Evolutionary conservation across 2,329 filamentous ascomycete genomes (phyloP), one percentile per base, ranked within the genome.

Genomic region (Blastomyces gilchristii): DNA sequence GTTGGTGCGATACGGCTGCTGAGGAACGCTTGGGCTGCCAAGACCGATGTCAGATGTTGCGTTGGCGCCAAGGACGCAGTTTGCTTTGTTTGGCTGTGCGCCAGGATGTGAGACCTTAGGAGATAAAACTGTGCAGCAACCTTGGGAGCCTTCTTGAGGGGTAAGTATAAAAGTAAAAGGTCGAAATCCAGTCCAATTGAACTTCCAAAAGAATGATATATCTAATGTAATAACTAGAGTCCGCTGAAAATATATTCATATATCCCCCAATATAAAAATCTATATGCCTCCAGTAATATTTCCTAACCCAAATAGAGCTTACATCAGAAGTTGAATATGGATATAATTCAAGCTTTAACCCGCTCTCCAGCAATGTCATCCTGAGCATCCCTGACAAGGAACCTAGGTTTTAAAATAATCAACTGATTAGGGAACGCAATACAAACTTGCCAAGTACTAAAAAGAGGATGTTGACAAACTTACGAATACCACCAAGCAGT

Each of bases 401-500:
- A 97, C 70, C 92, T 96, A 68, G 61, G 12, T 69, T 64, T 67
- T n/a, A 22, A 8, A 28, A 25, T 62, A 65, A 4, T 61, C 28
- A 45, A 34, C 28, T 37, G 52, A 68, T 77, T 60, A 76, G 71
- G 25, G 47, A 58, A 25, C 11, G 68, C 58, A 59, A 28, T 41
- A 68, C 57, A 39, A n/a, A n/a, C 18, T 22, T 31, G 34, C 64
- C 65, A 62, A 61, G 65, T 61, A 52, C n/a, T 41, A n/a, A 16
- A 53, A 25, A 63, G 34, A n/a, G 28, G 53, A 37, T 25, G 22
- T 43, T 16, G 37, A 12, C 43, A 47, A 59, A 86, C 91, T 81
- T 79, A 97, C 92, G 89, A 91, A 76, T 99, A 99, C 90, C 90
- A 97, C 80, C 96, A 83, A 59, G 94, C 80, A 0, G 90, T 90